Percentiles rank a stretch among this genome's conserved stretches.
These are phyloP conservation scores for Hymenoscyphus fraxineus DNA, from an alignment of 2,329 filamentous ascomycete species.

Conservation along the genomic window DNA sequence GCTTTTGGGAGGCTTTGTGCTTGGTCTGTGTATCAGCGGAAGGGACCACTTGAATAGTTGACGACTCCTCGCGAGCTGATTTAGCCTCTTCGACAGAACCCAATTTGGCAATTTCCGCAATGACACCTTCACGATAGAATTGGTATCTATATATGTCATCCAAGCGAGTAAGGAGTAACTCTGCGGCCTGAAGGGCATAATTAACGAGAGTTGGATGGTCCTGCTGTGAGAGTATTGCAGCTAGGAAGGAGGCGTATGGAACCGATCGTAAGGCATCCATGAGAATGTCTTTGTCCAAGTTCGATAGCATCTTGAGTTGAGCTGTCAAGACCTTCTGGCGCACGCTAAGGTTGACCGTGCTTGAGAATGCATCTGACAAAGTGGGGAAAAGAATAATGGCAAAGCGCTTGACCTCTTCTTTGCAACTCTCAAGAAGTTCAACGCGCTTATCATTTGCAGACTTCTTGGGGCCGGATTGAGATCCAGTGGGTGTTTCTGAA, in stretches of 20 bases:
- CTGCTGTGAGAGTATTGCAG: constrained; percentile 91
- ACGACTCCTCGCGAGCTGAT: constrained; percentile 19
- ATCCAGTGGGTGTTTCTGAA: constrained; percentile 41
- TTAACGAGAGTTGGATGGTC: constrained; percentile 87
- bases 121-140: constrained; percentile 94
- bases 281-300: constrained; percentile 80
- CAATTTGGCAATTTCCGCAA: constrained; percentile 82
- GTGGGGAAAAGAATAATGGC: constrained; percentile 91
- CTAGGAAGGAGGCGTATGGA: constrained; percentile 91
- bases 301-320: constrained; percentile 97
- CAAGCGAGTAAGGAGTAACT: constrained; percentile 78
- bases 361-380: constrained; percentile 93
- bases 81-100: constrained; percentile 43
- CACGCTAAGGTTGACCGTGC: constrained; percentile 91
- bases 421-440: constrained; percentile 78
- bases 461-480: constrained; percentile 45
- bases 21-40: constrained; percentile 34
- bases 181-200: constrained; percentile 81
- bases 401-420: constrained; percentile 83
- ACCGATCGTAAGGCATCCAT: constrained; percentile 82
- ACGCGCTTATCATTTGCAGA: constrained; percentile 74
- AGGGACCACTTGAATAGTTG: constrained; percentile 18
- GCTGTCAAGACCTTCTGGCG: constrained; percentile 92
- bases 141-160: constrained; percentile 91
- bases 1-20: constrained; percentile 33